A percentile compares a stretch with the other conserved stretches of the same genome.
Evolutionary conservation across 1,139 yeast genomes (phyloP).

Genomic region (Komagataea norvegica): DNA sequence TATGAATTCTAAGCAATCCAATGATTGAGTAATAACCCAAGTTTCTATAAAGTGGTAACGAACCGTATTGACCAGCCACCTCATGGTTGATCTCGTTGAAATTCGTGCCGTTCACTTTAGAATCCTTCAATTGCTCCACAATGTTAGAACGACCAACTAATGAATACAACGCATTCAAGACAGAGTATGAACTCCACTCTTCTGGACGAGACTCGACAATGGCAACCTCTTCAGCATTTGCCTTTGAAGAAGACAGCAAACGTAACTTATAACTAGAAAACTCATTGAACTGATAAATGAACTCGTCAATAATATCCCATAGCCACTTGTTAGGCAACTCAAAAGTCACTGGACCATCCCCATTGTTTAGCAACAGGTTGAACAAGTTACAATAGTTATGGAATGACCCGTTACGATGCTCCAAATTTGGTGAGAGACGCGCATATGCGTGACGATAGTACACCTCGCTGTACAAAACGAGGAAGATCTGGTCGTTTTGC

Average conservation of each 20-base stretch:
- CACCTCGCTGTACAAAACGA: constrained; percentile 43
- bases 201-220: constrained; percentile 36
- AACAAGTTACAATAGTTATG: constrained; percentile 45
- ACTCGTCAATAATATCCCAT: constrained; percentile 49
- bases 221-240: constrained; percentile 30
- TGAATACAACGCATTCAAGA: constrained; percentile 44
- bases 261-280: constrained; percentile 40
- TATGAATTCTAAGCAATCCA: constrained; percentile 45
- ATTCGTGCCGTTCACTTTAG: constrained; percentile 30
- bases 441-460: constrained; percentile 46
- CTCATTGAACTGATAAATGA: constrained; percentile 45
- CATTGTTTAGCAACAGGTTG: constrained; percentile 39
- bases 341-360: constrained; percentile 38
- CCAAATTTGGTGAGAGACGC: constrained; percentile 37
- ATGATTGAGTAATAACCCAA: constrained; percentile 46
- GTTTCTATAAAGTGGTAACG: constrained; percentile 38
- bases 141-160: constrained; percentile 41
- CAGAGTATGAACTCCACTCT: constrained; percentile 44
- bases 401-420: constrained; percentile 42
- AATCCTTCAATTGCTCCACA: constrained; percentile 38
- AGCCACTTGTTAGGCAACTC: constrained; percentile 46
- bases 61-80: constrained; percentile 42
- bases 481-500: constrained; percentile 39
- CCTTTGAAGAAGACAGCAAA: constrained; percentile 29
- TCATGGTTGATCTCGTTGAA: constrained; percentile 19